Evolutionary conservation across 2,329 filamentous ascomycete species (phyloP).

Genomic region (Trichoderma afroharzianum): DNA sequence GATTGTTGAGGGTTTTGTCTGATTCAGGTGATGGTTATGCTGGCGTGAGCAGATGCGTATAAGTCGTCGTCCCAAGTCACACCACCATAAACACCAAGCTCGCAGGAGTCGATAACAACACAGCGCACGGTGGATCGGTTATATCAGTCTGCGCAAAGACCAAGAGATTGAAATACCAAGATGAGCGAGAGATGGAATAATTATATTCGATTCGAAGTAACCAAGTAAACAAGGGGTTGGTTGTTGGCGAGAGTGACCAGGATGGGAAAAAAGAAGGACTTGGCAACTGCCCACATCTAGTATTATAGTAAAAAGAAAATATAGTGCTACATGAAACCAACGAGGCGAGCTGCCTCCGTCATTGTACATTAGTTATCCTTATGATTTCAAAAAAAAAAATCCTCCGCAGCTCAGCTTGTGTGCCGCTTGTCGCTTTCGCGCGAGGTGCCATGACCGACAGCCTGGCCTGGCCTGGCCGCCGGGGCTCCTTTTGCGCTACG

Average conservation of each 20-base stretch:
- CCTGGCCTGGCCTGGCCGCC: no score
- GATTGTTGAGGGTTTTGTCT: not conserved
- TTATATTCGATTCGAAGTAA: not conserved
- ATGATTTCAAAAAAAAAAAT: not conserved
- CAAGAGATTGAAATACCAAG: not conserved
- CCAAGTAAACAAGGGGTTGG: not conserved
- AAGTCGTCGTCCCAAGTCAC: not conserved
- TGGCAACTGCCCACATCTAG: not conserved
- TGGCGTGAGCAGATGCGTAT: not conserved
- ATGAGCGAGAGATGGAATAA: not conserved
- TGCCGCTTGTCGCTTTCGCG: not conserved
- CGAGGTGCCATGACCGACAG: not conserved
- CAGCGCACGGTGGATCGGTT: not conserved
- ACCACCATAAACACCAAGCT: not conserved
- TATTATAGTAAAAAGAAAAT: not conserved
- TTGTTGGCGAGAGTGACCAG: not conserved
- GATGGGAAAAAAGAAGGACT: not conserved
- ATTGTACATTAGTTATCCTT: not conserved
- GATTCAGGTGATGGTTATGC: not conserved
- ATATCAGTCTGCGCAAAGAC: not conserved
- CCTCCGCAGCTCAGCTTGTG: constrained; percentile 5
- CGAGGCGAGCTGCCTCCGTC: not conserved
- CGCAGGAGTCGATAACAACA: not conserved
- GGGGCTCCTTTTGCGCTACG: no score
- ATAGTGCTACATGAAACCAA: not conserved